Base-by-base conservation (phyloP, 2,329 filamentous ascomycete genomes). In the Colletotrichum magnum region DNA sequence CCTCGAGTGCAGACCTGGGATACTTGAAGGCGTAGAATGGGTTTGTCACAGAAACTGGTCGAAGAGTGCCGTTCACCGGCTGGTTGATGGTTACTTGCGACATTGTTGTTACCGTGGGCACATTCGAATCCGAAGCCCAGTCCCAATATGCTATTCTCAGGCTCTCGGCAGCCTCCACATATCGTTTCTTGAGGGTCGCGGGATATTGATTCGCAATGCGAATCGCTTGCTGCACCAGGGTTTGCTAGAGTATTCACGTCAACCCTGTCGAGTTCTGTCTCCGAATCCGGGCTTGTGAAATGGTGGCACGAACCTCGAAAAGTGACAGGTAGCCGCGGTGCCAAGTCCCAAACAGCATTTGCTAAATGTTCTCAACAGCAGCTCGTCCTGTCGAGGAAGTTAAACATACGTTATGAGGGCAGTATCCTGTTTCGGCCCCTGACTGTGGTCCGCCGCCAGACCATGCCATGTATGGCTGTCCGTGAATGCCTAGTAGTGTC, bases 391-490 rank as follows among this genome's bases (percentile, higher is more conserved):
- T n/a, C 12, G 43, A 43, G 18, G 24, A 15, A 18, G 24, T 26
- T 13, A 13, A n/a, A 53, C 60, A n/a, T 58, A 72, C 71, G 48
- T 67, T 71, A 10, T 72, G 71, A n/a, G 71, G 71, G 21, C 71
- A 72, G 18, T 66, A 72, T 43, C 71, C 71, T 7, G 58, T 57
- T 5, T 69, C 18, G 24, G 56, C 53, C 24, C 69, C 70, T 16
- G 53, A 47, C 32, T 72, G 71, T 4, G 71, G 69, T 21, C 69
- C 71, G 6, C 71, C 71, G 9, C 69, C 69, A 12, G 69, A 24
- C 88, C 89, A 92, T 2, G 85, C 75, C 16, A 80, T 77, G 72
- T 83, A 89, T 10, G 90, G 90, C 71, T 85, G 84, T 15, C 90
- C 90, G 77, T 92, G 90, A 70, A 92, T 88, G 26, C 86, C 88